phyloP scores from a whole-genome alignment of 2,329 filamentous ascomycete species.

The Penicillium sp. region DNA sequence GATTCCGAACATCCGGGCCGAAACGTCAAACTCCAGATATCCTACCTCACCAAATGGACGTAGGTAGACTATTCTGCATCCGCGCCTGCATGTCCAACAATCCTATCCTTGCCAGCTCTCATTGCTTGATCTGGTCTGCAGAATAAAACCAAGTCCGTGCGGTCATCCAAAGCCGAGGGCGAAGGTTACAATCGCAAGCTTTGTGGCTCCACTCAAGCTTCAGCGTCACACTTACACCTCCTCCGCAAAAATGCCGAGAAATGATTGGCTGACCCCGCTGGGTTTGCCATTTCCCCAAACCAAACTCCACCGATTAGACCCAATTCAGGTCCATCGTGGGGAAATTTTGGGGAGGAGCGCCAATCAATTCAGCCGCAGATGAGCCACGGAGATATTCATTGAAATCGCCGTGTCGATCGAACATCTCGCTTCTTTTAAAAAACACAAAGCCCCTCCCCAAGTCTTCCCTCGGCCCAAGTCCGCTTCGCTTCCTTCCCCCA shows the following conservation, averaged over 20 bases:
- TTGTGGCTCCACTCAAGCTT: conserved; percentile 22
- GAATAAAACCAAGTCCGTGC: too few species aligned
- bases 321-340: conserved; percentile 3
- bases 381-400: not conserved
- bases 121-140: too few species aligned
- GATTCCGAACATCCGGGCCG: too few species aligned
- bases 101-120: too few species aligned
- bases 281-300: conserved; percentile 5
- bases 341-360: conserved; percentile 1
- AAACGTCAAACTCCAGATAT: not conserved
- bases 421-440: conserved; percentile 7
- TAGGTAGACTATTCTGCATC: too few species aligned
- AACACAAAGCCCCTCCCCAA: conserved; percentile 1
- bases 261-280: conserved; percentile 2
- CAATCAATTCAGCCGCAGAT: not conserved
- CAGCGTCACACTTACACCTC: conserved; percentile 19
- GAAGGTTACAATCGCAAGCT: conserved; percentile 10
- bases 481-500: not conserved
- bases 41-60: not conserved
- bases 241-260: not conserved
- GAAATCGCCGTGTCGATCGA: not conserved
- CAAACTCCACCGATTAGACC: not conserved
- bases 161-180: not conserved
- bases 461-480: not conserved
- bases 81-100: too few species aligned